Conservation (phyloP, 768 basidiomycete species). For the Serendipita sp. region DNA sequence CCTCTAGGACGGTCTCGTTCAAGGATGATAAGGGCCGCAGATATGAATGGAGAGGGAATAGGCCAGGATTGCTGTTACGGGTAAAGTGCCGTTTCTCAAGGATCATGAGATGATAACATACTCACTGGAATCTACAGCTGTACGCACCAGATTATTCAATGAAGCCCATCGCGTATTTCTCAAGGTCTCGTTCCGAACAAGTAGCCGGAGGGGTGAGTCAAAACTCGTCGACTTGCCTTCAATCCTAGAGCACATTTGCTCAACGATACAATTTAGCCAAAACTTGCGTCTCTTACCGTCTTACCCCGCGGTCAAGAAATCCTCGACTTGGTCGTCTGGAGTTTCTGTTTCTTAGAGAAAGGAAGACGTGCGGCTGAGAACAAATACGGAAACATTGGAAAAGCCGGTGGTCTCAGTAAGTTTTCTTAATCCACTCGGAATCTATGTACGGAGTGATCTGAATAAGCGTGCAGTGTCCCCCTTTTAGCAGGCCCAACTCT, state of each 20-base stretch:
- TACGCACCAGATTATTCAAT: conserved; percentile 6
- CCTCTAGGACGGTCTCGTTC: conserved; percentile 24
- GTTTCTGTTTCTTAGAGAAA: conserved; percentile 6
- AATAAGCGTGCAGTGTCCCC: too few relatives aligned
- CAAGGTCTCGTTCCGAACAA: neutral
- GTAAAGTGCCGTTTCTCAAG: neutral
- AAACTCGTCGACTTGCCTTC: too few relatives aligned
- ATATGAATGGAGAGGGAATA: conserved; percentile 30
- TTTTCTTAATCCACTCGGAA: neutral
- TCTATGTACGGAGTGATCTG: neutral
- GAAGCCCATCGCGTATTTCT: conserved; percentile 4
- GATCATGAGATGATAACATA: neutral
- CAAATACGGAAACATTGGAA: neutral
- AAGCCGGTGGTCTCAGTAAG: too few relatives aligned
- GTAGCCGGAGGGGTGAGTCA: too few relatives aligned
- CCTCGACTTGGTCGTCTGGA: conserved; percentile 1
- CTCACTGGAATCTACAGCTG: neutral
- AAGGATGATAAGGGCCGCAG: conserved; percentile 22
- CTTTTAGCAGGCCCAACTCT: too few relatives aligned
- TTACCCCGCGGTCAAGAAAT: neutral
- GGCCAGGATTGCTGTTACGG: conserved; percentile 22
- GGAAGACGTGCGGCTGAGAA: neutral
- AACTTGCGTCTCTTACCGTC: neutral
- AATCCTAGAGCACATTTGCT: too few relatives aligned
- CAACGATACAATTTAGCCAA: too few relatives aligned